Conservation (phyloP, 192 early-diverging fungal genomes). For the Backusella tarrabulga region DNA sequence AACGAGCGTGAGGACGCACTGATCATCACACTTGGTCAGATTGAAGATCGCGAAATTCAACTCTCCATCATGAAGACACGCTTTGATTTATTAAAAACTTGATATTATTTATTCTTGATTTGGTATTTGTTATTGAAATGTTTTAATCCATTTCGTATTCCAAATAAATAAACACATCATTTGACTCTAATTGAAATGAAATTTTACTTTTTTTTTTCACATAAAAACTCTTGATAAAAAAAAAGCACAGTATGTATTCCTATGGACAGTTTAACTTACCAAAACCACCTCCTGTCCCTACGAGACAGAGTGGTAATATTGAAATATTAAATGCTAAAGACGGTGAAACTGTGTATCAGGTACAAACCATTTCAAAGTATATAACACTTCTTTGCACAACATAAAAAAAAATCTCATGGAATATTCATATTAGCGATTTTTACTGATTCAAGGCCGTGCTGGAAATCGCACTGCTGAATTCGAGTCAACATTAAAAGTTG, state of each 20-base stretch:
- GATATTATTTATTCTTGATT: background rate
- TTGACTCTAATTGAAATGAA: background rate
- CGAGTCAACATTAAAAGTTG: constrained; percentile 29
- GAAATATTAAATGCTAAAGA: constrained; percentile 19
- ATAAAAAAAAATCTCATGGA: background rate
- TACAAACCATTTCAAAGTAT: background rate
- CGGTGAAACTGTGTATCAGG: constrained; percentile 23
- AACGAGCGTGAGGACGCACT: constrained; percentile 43
- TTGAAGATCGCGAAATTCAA: constrained; percentile 46
- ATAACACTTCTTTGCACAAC: background rate
- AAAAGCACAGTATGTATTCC: background rate
- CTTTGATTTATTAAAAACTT: background rate
- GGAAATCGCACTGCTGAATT: constrained; percentile 13
- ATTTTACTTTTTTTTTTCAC: background rate
- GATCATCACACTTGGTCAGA: constrained; percentile 31
- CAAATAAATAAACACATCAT: background rate
- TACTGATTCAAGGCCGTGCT: constrained; percentile 35
- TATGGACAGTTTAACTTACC: background rate
- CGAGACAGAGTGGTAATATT: background rate
- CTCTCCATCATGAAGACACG: constrained; percentile 41
- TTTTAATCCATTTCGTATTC: background rate
- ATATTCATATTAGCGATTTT: constrained; percentile 10
- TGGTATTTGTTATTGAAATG: background rate
- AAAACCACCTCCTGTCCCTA: background rate
- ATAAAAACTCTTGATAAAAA: background rate